Percentiles rank a stretch among this genome's conserved stretches.
Evolutionary conservation across 306 rosid species (phyloP).

Genomic region (Lithocarpus polystachyus): DNA sequence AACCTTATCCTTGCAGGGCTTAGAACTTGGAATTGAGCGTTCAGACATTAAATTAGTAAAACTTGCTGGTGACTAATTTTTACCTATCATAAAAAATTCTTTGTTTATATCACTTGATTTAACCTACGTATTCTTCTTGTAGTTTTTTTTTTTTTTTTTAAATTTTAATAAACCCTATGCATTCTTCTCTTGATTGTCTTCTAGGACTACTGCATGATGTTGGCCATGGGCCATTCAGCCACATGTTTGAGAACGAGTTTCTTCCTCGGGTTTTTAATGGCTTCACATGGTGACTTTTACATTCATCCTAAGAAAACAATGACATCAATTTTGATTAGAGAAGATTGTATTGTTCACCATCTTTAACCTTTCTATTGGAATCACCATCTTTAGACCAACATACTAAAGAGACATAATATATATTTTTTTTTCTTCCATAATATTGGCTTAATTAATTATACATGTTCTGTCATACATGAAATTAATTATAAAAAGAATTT

Average conservation of each 20-base stretch:
- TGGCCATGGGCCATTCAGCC: constrained; percentile 61
- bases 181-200: constrained; percentile 14
- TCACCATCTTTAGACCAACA: neutral
- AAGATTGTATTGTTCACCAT: neutral
- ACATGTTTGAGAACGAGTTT: constrained; percentile 44
- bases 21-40: constrained; percentile 41
- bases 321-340: neutral
- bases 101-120: constrained; percentile 20
- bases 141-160: too few relatives aligned
- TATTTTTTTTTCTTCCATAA: neutral
- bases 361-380: neutral
- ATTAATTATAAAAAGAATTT: neutral
- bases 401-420: neutral
- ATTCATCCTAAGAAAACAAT: neutral
- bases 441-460: neutral
- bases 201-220: constrained; percentile 52
- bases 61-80: constrained; percentile 44
- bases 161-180: neutral
- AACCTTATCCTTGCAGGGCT: constrained; percentile 31
- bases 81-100: constrained; percentile 14
- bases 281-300: constrained; percentile 32
- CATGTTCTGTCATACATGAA: too few relatives aligned
- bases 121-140: constrained; percentile 6
- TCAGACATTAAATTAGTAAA: constrained; percentile 39
- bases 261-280: constrained; percentile 39